Evolutionary conservation across 2,329 filamentous ascomycete genomes (phyloP).

Genomic region (Didymella segeticola): DNA sequence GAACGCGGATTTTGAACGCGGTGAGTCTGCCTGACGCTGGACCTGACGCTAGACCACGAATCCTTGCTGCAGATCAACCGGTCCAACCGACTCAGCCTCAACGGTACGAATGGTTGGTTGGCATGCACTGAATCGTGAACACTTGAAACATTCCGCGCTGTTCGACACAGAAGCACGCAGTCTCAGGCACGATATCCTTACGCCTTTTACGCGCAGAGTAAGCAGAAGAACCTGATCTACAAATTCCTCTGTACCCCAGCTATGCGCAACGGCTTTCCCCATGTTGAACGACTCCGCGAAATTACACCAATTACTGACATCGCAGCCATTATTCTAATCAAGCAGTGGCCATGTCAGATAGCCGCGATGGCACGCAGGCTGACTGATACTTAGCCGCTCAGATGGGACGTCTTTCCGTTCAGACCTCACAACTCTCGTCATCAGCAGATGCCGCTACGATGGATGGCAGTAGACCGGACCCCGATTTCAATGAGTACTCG

Average conservation of each 20-base stretch:
- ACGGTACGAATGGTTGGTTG: not conserved
- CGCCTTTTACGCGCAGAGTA: not conserved
- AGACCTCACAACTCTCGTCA: not conserved
- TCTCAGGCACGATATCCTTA: not conserved
- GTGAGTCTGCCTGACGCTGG: slow-evolving; percentile 1
- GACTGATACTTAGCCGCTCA: not conserved
- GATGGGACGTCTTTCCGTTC: not conserved
- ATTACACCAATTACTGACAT: not conserved
- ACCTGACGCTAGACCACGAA: slow-evolving; percentile 7
- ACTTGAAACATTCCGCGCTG: not conserved
- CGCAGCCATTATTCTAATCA: not conserved
- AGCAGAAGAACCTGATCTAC: not conserved
- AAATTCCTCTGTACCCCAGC: not conserved
- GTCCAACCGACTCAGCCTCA: slow-evolving; percentile 8
- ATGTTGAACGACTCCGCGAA: not conserved
- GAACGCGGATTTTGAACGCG: slow-evolving; percentile 11
- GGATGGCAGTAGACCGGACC: not conserved
- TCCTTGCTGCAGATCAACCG: slow-evolving; percentile 13
- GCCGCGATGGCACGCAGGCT: not conserved
- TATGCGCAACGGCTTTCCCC: not conserved
- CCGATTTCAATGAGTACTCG: slow-evolving; percentile 16
- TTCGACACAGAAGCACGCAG: not conserved
- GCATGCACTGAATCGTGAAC: not conserved
- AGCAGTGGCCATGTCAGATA: not conserved
- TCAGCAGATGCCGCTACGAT: not conserved